phyloP scores from a whole-genome alignment of 805 yeast genomes.

The Kluyveromyces nonfermentans region DNA sequence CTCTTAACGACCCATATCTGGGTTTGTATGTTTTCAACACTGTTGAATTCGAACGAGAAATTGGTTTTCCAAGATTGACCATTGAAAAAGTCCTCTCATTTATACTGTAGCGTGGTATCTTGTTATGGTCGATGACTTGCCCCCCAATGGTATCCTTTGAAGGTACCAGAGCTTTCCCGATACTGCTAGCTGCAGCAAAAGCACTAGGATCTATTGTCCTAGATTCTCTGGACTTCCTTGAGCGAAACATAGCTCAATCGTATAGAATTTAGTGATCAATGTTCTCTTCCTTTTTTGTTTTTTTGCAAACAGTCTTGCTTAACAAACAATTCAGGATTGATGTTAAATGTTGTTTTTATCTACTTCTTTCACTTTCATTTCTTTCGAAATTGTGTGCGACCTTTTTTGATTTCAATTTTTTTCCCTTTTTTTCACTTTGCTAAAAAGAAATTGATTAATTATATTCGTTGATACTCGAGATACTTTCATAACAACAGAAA shows the following conservation, averaged over 20 bases:
- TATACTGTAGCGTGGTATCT: constrained; percentile 15
- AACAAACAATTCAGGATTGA: too few relatives aligned
- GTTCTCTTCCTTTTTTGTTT: background rate
- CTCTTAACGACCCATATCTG: constrained; percentile 1
- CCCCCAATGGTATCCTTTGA: constrained; percentile 11
- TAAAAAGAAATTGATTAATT: background rate
- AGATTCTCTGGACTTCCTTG: constrained; percentile 9
- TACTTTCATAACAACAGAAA: too few relatives aligned
- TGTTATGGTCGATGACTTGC: constrained; percentile 17
- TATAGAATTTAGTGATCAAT: background rate
- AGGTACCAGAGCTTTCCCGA: constrained; percentile 37
- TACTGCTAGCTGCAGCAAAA: constrained; percentile 53
- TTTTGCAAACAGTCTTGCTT: background rate
- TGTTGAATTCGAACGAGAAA: constrained; percentile 4
- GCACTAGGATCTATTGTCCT: constrained; percentile 36
- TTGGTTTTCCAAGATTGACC: constrained; percentile 2
- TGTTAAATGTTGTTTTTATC: too few relatives aligned
- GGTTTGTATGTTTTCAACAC: background rate
- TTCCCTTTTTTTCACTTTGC: background rate
- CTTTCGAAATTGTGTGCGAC: background rate
- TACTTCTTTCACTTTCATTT: too few relatives aligned
- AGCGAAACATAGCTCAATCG: constrained; percentile 6
- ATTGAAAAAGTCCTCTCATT: constrained; percentile 8
- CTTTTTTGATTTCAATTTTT: background rate
- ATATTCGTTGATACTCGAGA: background rate